A percentile compares a stretch with the other conserved stretches of the same genome.
Evolutionary conservation across 2,329 filamentous ascomycete genomes (phyloP).

Genomic region (Beauveria brongniartii): DNA sequence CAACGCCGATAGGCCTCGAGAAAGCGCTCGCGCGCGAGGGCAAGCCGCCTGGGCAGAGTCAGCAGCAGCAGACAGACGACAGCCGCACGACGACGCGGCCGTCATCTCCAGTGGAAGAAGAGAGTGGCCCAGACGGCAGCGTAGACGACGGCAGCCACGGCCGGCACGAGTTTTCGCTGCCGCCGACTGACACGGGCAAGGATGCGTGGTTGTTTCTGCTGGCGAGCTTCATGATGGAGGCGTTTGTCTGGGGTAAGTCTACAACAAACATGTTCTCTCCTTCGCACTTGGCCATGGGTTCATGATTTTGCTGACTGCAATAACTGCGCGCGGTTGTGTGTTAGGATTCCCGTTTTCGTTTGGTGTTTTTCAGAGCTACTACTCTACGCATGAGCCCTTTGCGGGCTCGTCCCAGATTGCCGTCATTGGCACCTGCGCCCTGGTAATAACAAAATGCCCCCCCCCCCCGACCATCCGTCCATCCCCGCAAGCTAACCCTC

Average conservation of each 20-base stretch:
- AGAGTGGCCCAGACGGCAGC: background rate
- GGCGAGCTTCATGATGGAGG: conserved; percentile 25
- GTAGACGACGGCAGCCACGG: background rate
- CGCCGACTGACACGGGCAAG: conserved; percentile 24
- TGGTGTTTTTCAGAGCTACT: conserved; percentile 65
- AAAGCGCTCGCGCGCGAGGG: background rate
- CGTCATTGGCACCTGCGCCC: conserved; percentile 56
- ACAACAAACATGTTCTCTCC: too few species aligned
- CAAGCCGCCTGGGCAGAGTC: background rate
- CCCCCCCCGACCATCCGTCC: too few species aligned
- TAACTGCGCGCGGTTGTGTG: too few species aligned
- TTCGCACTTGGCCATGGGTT: background rate
- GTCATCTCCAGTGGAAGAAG: background rate
- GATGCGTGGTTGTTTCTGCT: conserved; percentile 27
- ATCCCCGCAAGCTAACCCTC: background rate
- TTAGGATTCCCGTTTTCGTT: conserved; percentile 60
- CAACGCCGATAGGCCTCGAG: background rate
- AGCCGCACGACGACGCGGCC: background rate
- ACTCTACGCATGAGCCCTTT: conserved; percentile 52
- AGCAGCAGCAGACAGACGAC: background rate
- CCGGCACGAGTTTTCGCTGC: conserved; percentile 18
- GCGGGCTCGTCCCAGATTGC: conserved; percentile 45
- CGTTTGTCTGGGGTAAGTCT: conserved; percentile 25
- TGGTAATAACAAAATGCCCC: conserved; percentile 27
- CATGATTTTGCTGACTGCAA: background rate